phyloP scores from a whole-genome alignment of 2,329 filamentous ascomycete genomes.

The Pezicula rhizophila region DNA sequence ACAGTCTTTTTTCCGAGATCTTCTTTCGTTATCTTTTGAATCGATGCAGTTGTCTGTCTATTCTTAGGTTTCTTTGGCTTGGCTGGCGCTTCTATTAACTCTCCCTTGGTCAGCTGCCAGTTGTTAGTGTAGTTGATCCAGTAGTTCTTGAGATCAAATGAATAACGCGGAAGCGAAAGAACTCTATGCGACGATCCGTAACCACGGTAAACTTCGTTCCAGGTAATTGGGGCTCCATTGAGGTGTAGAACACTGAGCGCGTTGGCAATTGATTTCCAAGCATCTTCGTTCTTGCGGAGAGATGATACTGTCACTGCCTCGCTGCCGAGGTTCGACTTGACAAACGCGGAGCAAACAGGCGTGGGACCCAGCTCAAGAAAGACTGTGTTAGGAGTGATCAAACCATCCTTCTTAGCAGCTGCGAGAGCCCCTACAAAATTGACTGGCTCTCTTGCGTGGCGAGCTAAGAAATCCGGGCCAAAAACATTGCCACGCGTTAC shows the following conservation, averaged over 20 bases:
- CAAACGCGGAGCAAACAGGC: constrained; percentile 62
- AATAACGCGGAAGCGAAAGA: constrained; percentile 57
- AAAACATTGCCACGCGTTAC: constrained; percentile 51
- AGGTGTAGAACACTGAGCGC: too few relatives aligned
- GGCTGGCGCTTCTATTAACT: constrained; percentile 17
- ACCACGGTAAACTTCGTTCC: constrained; percentile 62
- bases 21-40: constrained; percentile 49
- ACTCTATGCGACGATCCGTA: constrained; percentile 51
- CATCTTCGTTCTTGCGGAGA: too few relatives aligned
- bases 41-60: constrained; percentile 27
- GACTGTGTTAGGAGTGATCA: constrained; percentile 54
- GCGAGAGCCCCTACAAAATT: constrained; percentile 60
- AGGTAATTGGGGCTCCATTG: constrained; percentile 49
- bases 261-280: too few relatives aligned
- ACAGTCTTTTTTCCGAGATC: constrained; percentile 46
- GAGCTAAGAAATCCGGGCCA: constrained; percentile 55
- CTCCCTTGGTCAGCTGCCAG: constrained; percentile 62
- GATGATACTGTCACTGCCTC: too few relatives aligned
- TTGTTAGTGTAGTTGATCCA: constrained; percentile 58
- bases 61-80: constrained; percentile 48
- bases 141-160: constrained; percentile 63
- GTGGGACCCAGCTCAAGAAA: constrained; percentile 72
- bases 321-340: constrained; percentile 55
- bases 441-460: constrained; percentile 62
- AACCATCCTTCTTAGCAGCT: constrained; percentile 49